These are phyloP conservation scores for Earliella scabrosa DNA, from an alignment of 1,284 basidiomycete species.

Conservation along the genomic window DNA sequence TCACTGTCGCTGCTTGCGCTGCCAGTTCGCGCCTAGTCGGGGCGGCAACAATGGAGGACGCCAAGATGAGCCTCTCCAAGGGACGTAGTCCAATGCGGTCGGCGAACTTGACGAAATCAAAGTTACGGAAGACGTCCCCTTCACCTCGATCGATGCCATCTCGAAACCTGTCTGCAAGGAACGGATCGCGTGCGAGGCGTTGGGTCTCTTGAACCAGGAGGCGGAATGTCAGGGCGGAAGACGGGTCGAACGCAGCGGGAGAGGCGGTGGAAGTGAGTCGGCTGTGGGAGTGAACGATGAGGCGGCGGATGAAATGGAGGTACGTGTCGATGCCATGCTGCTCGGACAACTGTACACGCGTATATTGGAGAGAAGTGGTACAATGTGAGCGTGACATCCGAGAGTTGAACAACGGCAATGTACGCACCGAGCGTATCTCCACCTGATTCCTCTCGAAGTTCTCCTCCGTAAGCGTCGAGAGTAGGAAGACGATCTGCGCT, in stretches of 20 bases:
- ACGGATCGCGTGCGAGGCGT: constrained; percentile 84
- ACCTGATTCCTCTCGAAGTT: constrained; percentile 91
- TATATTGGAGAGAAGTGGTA: constrained; percentile 4
- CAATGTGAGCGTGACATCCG: constrained; percentile 5
- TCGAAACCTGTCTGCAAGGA: constrained; percentile 83
- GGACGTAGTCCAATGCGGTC: constrained; percentile 78
- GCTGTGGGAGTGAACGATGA: constrained; percentile 84
- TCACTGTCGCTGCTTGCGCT: constrained; percentile 65
- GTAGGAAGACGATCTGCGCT: constrained; percentile 91
- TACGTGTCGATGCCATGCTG: constrained; percentile 95
- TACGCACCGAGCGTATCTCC: constrained; percentile 88
- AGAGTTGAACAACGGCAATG: constrained; percentile 5
- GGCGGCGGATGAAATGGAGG: constrained; percentile 92
- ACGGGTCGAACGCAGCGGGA: constrained; percentile 68
- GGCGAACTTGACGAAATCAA: constrained; percentile 78
- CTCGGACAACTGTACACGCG: constrained; percentile 75
- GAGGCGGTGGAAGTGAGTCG: constrained; percentile 61
- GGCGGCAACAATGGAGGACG: constrained; percentile 73
- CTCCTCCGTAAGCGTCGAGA: constrained; percentile 93
- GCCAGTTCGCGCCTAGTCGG: constrained; percentile 74
- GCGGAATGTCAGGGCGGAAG: constrained; percentile 76
- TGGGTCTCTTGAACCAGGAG: constrained; percentile 87
- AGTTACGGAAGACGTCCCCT: constrained; percentile 77
- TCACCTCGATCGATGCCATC: constrained; percentile 87
- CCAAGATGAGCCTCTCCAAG: constrained; percentile 80